phyloP scores from a whole-genome alignment of 805 yeast genomes.

The Naumovozyma baii region DNA sequence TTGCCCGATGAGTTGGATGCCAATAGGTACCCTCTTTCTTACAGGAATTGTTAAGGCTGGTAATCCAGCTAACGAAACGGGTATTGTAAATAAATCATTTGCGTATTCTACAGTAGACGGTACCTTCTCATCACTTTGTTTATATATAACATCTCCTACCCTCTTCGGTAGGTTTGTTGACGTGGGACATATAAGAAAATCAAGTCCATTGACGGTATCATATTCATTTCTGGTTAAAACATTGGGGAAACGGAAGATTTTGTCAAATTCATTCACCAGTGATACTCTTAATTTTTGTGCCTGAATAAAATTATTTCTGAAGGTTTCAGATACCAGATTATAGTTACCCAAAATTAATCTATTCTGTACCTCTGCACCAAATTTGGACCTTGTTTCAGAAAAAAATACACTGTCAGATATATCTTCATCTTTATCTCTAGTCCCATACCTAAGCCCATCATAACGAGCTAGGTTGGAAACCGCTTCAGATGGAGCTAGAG shows the following conservation, averaged over 20 bases:
- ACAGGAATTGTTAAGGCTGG: slow-evolving; percentile 79
- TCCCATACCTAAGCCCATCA: slow-evolving; percentile 86
- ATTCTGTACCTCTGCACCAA: slow-evolving; percentile 77
- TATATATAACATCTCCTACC: slow-evolving; percentile 28
- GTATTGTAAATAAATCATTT: slow-evolving; percentile 80
- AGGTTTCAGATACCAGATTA: slow-evolving; percentile 66
- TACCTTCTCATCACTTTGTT: slow-evolving; percentile 37
- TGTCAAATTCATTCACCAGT: slow-evolving; percentile 57
- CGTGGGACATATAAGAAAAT: slow-evolving; percentile 68
- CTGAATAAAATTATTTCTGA: slow-evolving; percentile 59
- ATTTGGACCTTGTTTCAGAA: slow-evolving; percentile 48
- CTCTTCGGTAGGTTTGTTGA: slow-evolving; percentile 48
- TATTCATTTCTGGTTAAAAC: slow-evolving; percentile 21
- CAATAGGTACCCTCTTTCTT: slow-evolving; percentile 33
- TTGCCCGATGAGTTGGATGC: slow-evolving; percentile 79
- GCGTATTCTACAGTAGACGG: slow-evolving; percentile 42
- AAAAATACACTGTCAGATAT: slow-evolving; percentile 35
- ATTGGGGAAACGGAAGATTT: slow-evolving; percentile 47
- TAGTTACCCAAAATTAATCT: slow-evolving; percentile 81
- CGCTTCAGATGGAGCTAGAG: slow-evolving; percentile 88
- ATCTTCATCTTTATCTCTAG: slow-evolving; percentile 32
- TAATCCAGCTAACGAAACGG: slow-evolving; percentile 83
- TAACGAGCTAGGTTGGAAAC: slow-evolving; percentile 82
- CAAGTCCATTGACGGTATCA: slow-evolving; percentile 38
- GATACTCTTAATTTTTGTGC: slow-evolving; percentile 60